phyloP scores from a whole-genome alignment of 116 monocot species.

The Papilionanthe hybrid region DNA sequence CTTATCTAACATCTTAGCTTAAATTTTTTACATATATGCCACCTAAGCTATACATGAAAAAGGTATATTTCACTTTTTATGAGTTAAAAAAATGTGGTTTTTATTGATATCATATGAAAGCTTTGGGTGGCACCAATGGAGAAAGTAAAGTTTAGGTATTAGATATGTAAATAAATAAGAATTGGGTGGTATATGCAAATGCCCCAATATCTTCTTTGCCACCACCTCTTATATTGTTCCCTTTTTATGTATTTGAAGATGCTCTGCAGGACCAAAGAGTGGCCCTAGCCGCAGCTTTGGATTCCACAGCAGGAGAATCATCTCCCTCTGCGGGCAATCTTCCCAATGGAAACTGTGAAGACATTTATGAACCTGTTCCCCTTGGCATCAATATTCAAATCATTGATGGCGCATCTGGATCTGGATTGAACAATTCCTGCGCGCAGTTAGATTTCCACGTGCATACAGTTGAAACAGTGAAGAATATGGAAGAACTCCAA shows the following conservation, averaged over 20 bases:
- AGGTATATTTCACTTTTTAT: no score
- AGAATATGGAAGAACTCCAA: constrained; percentile 56
- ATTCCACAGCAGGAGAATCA: constrained; percentile 46
- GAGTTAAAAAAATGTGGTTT: no score
- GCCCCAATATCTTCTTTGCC: background rate
- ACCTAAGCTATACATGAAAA: no score
- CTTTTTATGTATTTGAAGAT: constrained; percentile 23
- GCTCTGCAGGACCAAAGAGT: constrained; percentile 50
- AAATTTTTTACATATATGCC: no score
- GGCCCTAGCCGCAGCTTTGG: constrained; percentile 24
- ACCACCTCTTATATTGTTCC: background rate
- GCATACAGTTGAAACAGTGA: constrained; percentile 18
- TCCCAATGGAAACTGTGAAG: constrained; percentile 34
- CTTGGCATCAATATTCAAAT: constrained; percentile 44
- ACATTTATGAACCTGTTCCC: constrained; percentile 29
- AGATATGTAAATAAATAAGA: no score
- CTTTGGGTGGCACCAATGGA: no score
- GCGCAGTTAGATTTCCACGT: constrained; percentile 26
- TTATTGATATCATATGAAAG: no score
- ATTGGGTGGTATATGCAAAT: no score
- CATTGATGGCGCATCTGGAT: constrained; percentile 19
- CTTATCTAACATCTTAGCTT: no score
- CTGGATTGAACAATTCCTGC: constrained; percentile 4
- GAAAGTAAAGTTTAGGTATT: no score
- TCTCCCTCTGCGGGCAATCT: constrained; percentile 23